Conservation (phyloP, 306 rosid genomes). For the Trifolium pratense region DNA sequence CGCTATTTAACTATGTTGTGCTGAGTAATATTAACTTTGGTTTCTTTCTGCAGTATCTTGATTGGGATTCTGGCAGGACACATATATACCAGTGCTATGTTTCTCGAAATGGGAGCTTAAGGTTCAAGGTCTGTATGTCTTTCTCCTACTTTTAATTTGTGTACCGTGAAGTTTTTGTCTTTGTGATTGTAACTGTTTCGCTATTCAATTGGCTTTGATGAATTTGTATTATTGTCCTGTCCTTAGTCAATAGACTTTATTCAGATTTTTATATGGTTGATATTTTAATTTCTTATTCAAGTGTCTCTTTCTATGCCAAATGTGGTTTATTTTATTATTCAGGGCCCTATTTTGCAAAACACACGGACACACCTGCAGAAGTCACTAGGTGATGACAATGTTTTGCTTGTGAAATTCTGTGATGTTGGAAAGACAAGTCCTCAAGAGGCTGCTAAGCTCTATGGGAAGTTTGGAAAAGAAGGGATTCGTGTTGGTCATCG, state of each 20-base stretch:
- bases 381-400: slow-evolving; percentile 72
- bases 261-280: neutral
- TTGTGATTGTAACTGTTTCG: neutral
- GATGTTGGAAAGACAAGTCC: slow-evolving; percentile 26
- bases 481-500: slow-evolving; percentile 75
- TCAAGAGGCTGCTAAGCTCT: slow-evolving; percentile 37
- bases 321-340: slow-evolving; percentile 22
- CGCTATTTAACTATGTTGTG: slow-evolving; percentile 4
- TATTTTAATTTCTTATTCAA: neutral
- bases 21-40: slow-evolving; percentile 13
- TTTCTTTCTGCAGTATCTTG: slow-evolving; percentile 54
- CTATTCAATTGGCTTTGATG: neutral
- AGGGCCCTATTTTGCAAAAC: slow-evolving; percentile 68
- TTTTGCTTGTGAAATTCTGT: slow-evolving; percentile 67
- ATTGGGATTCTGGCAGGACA: slow-evolving; percentile 67
- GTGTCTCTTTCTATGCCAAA: slow-evolving; percentile 7
- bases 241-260: neutral
- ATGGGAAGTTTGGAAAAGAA: slow-evolving; percentile 58
- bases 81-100: slow-evolving; percentile 66
- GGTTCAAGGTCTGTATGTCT: slow-evolving; percentile 67
- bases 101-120: slow-evolving; percentile 53
- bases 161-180: neutral
- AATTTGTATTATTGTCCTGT: slow-evolving; percentile 4
- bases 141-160: slow-evolving; percentile 14
- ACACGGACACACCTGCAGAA: slow-evolving; percentile 70